Evolutionary conservation across 2,329 filamentous ascomycete genomes (phyloP), one percentile per base, ranked within the genome.

Genomic region (Penicillium sp.): DNA sequence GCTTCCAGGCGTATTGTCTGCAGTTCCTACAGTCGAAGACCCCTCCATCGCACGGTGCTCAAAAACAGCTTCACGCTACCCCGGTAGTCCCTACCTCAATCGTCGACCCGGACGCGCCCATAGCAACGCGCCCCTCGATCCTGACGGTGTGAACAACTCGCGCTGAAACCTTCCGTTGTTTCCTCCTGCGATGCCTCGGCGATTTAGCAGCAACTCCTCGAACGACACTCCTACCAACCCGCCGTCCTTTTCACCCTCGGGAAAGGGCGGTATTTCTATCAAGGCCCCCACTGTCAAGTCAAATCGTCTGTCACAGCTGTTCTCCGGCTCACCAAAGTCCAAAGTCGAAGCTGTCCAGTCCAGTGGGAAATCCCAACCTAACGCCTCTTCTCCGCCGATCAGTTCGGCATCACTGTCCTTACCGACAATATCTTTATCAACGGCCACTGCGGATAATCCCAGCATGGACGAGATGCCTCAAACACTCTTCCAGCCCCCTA

Each of bases 401-500:
- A 87, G 86, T 60, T 83, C 86, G 54, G 83, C 91, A 40, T 87
- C 89, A 55, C 78, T 92, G 60, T 90, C 91, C 45, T 80, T 97
- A 66, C 93, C 93, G 38, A 93, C 89, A 50, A 97, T 97, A 69
- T 96, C 91, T 40, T 83, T 97, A 54, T 96, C 93, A 11, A 92
- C 91, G 40, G 91, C 91, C 47, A 90, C 86, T 29, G 88, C 86
- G 59, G 89, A 90, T 65, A 94, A 81, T 75, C 84, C 86, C 71
- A 87, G 83, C 66, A 84, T 85, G 72, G 89, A 96, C 65, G 84
- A 89, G 65, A 81, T 87, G 46, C 81, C 88, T 13, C 89, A 89
- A 47, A 96, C 86, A 8, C 85, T 97, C 47, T 97, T 96, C 76
- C 86, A 93, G 69, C 92, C 94, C 29, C 90, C 90, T 54, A 90